A percentile compares a stretch with the other conserved stretches of the same genome.
phyloP scores from a whole-genome alignment of 305 asterid species.

The Solanum hybrid region DNA sequence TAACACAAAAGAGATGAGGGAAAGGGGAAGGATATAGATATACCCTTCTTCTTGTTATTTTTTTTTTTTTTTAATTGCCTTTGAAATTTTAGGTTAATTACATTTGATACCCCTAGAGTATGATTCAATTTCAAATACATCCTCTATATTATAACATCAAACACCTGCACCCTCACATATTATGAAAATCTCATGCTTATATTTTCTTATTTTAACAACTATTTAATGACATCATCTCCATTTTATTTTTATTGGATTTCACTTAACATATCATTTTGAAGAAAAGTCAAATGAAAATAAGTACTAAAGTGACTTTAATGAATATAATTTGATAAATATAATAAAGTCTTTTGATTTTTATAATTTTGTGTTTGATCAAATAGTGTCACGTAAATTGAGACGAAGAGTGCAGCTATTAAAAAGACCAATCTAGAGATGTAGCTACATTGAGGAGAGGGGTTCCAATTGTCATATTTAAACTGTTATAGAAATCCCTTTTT shows the following conservation, averaged over 20 bases:
- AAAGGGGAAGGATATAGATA: not conserved
- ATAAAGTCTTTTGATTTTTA: no score
- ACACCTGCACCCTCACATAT: not conserved
- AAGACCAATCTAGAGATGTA: no score
- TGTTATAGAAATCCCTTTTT: not conserved
- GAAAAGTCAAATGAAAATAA: not conserved
- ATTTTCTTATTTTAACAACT: not conserved
- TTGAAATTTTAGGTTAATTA: not conserved
- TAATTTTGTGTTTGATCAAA: no score
- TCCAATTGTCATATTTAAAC: not conserved
- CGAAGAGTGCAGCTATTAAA: rapidly evolving
- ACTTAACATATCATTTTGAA: not conserved
- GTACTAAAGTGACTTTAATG: not conserved
- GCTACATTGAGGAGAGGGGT: no score
- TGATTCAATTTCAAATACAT: not conserved
- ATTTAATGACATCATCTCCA: not conserved
- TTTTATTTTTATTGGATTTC: not conserved
- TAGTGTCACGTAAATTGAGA: not conserved
- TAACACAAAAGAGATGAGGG: conserved; percentile 10
- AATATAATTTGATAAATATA: no score
- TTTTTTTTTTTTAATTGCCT: not conserved
- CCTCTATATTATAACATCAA: not conserved
- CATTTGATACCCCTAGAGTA: not conserved
- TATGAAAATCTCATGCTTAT: not conserved
- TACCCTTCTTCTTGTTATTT: not conserved